phyloP scores from a whole-genome alignment of 2,329 filamentous ascomycete species.

The Arthroderma sp. region DNA sequence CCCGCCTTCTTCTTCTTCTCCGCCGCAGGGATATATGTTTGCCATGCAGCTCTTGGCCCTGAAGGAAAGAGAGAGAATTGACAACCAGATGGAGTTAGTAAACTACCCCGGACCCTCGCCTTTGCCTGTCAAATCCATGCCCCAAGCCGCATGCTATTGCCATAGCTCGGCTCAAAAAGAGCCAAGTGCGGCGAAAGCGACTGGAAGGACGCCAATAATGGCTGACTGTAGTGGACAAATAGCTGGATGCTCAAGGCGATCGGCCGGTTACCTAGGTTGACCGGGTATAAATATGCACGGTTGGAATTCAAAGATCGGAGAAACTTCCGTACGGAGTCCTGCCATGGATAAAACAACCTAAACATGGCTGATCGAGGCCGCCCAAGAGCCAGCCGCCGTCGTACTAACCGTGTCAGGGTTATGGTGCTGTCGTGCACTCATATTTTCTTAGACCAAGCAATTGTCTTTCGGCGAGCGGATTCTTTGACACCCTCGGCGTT shows the following conservation, averaged over 20 bases:
- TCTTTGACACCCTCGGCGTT: not conserved
- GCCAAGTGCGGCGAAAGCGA: not conserved
- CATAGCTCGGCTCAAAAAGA: not conserved
- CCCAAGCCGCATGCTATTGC: not conserved
- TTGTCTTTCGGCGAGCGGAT: not conserved
- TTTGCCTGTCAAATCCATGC: not conserved
- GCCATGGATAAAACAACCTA: not conserved
- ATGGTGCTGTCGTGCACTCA: not conserved
- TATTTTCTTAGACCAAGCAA: not conserved
- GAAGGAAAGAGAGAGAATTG: not conserved
- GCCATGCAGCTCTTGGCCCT: slow-evolving; percentile 1
- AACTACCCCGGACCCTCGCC: not conserved
- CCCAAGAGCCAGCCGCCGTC: not conserved
- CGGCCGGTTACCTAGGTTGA: not conserved
- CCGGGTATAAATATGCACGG: not conserved
- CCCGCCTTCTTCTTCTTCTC: not conserved
- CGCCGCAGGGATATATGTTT: not conserved
- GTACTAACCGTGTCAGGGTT: not conserved
- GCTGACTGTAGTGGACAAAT: not conserved
- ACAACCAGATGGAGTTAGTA: not conserved
- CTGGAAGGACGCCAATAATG: not conserved
- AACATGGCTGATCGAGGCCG: not conserved
- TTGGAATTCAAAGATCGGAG: not conserved
- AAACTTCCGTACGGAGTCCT: not conserved
- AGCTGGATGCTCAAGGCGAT: not conserved